Evolutionary conservation across 257 asterid genomes (phyloP), one percentile per base, ranked within the genome.

Genomic region (Voacanga thouarsii): DNA sequence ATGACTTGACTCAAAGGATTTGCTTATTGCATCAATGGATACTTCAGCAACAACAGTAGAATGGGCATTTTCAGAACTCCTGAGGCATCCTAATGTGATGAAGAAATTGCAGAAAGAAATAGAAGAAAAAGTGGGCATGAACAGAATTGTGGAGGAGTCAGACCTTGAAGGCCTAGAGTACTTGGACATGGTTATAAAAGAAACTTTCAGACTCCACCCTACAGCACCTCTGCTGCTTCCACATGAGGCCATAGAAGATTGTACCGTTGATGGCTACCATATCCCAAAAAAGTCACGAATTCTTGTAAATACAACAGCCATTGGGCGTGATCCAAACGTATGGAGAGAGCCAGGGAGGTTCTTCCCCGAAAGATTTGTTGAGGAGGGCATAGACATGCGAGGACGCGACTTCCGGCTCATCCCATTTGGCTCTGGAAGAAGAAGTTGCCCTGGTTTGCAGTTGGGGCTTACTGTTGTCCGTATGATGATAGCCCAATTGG

Each of bases 41-140:
- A 81, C 87, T 55, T 84, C 87, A 64, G 76, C 71, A n/a, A 77
- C 79, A 12, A 71, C 82, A 19, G 63, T 84, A 18, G 87, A 81
- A 78, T 83, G 87, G 87, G 69, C 79, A 44, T 19, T 83, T 24
- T 74, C 87, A 5, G 87, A 83, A 45, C 87, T 84, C 12, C 49
- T 84, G 18, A 70, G 77, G 30, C 80, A 80, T 21, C 86, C 84
- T 2, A 44, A 74, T 8, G 65, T 64, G 14, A 80, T 78, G 84
- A 63, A 65, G 39, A 80, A 78, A 67, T 76, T 83, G 7, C 82
- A 83, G 24, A 65, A 70, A 10, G 87, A 83, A 44, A 15, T 83
- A n/a, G 73, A 76, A 57, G 61, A 81, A 43, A 77, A 67, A 59
- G 72, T 83, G 1, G 84, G 87, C 15, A 26, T 80, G 50, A 59